Conservation (phyloP, 179 eudicot genomes). For the Carnegiea gigantea region DNA sequence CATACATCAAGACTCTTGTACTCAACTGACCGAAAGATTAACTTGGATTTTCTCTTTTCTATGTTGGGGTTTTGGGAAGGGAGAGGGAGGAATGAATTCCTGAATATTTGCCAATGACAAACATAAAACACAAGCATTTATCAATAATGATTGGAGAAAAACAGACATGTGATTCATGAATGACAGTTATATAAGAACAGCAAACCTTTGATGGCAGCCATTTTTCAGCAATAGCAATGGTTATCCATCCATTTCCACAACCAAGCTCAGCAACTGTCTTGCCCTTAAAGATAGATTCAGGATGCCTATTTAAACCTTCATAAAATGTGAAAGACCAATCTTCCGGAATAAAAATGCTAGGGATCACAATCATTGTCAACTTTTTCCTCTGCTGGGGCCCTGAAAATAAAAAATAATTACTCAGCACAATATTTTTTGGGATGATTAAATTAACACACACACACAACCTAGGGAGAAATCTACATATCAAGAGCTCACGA, state of each 20-base stretch:
- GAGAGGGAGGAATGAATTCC: not conserved
- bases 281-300: constrained; percentile 89
- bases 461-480: not conserved
- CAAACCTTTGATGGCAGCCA: constrained; percentile 87
- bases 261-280: constrained; percentile 94
- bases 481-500: not conserved
- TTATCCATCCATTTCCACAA: constrained; percentile 99
- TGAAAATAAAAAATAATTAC: constrained; percentile 23
- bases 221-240: constrained; percentile 95
- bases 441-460: too few relatives aligned
- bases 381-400: constrained; percentile 78
- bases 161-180: not conserved
- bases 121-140: not conserved
- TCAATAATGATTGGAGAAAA: not conserved
- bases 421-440: not conserved
- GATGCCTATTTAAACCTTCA: constrained; percentile 95
- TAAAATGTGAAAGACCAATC: constrained; percentile 99
- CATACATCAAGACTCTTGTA: not conserved
- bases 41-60: not conserved
- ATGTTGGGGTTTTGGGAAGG: not conserved
- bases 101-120: not conserved
- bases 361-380: constrained; percentile 91
- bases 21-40: not conserved
- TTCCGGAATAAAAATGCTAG: constrained; percentile 96
- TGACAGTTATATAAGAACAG: constrained; percentile 7